phyloP scores from a whole-genome alignment of 768 basidiomycete genomes.

The Mycena galopus region DNA sequence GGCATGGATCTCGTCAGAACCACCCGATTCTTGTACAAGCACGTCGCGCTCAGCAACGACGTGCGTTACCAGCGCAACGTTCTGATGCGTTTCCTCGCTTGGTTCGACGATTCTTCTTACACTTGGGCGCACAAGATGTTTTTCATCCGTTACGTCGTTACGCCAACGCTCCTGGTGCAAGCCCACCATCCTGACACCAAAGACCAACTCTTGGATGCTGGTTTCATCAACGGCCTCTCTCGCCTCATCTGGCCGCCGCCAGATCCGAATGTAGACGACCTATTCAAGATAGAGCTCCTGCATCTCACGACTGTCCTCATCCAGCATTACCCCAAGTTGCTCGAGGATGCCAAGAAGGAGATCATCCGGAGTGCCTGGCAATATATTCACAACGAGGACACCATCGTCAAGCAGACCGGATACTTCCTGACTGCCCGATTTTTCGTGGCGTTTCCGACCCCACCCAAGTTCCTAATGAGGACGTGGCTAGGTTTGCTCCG shows the following conservation, averaged over 20 bases:
- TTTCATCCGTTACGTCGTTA: slow-evolving; percentile 86
- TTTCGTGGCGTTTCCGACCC: slow-evolving; percentile 89
- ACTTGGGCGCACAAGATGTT: slow-evolving; percentile 84
- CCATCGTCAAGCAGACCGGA: slow-evolving; percentile 92
- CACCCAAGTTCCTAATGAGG: slow-evolving; percentile 89
- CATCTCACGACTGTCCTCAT: slow-evolving; percentile 92
- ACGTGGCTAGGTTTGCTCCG: slow-evolving; percentile 93
- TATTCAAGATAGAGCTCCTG: slow-evolving; percentile 91
- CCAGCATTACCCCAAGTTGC: slow-evolving; percentile 83
- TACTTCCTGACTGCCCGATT: slow-evolving; percentile 93
- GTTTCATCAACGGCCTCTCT: slow-evolving; percentile 79
- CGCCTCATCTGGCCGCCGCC: slow-evolving; percentile 86
- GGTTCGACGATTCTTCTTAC: slow-evolving; percentile 78
- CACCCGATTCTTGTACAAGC: slow-evolving; percentile 87
- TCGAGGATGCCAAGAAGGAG: slow-evolving; percentile 88
- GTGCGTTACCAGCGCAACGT: slow-evolving; percentile 83
- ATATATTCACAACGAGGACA: slow-evolving; percentile 87
- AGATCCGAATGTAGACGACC: slow-evolving; percentile 76
- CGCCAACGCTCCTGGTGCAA: slow-evolving; percentile 87
- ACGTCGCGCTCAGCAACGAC: slow-evolving; percentile 82
- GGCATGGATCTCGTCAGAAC: slow-evolving; percentile 85
- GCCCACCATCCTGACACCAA: slow-evolving; percentile 67
- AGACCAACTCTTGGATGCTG: slow-evolving; percentile 75
- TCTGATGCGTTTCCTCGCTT: slow-evolving; percentile 85
- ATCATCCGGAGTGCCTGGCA: slow-evolving; percentile 96